Conservation (phyloP, 1,284 basidiomycete species). For the Stygiomarasmius scandens region DNA sequence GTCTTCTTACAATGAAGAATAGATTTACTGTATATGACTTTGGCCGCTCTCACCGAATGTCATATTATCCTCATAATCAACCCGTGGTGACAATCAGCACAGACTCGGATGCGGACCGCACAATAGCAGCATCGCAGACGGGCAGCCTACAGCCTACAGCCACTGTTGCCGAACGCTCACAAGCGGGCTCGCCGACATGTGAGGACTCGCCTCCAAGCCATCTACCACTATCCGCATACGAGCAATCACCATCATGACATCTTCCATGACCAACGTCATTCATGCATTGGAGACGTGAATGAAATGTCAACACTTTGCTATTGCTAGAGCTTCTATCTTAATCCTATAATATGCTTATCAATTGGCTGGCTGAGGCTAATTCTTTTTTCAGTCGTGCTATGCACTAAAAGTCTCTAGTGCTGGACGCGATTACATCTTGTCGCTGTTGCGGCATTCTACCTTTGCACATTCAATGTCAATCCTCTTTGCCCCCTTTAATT, state of each 20-base stretch:
- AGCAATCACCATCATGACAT: not conserved
- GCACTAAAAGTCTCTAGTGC: not conserved
- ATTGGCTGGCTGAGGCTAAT: constrained; percentile 2
- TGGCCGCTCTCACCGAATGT: constrained; percentile 60
- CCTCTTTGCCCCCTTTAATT: not conserved
- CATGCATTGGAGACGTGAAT: not conserved
- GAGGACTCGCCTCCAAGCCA: not conserved
- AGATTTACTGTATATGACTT: constrained; percentile 84
- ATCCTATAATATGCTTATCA: not conserved
- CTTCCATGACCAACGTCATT: not conserved
- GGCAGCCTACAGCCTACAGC: constrained; percentile 24
- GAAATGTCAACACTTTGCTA: not conserved
- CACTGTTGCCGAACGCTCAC: constrained; percentile 53
- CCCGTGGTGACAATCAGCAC: constrained; percentile 51
- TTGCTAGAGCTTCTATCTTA: not conserved
- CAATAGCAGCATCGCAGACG: constrained; percentile 24
- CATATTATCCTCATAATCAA: constrained; percentile 82
- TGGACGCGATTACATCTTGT: not conserved
- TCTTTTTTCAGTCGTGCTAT: not conserved
- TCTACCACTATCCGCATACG: not conserved
- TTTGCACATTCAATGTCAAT: not conserved
- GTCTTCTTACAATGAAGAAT: not conserved
- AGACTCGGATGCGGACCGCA: constrained; percentile 33
- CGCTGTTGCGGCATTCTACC: not conserved
- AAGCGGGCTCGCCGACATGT: constrained; percentile 54